A percentile compares a stretch with the other conserved stretches of the same genome.
phyloP scores from a whole-genome alignment of 179 eudicot genomes.

The Amaranthus tricolor region DNA sequence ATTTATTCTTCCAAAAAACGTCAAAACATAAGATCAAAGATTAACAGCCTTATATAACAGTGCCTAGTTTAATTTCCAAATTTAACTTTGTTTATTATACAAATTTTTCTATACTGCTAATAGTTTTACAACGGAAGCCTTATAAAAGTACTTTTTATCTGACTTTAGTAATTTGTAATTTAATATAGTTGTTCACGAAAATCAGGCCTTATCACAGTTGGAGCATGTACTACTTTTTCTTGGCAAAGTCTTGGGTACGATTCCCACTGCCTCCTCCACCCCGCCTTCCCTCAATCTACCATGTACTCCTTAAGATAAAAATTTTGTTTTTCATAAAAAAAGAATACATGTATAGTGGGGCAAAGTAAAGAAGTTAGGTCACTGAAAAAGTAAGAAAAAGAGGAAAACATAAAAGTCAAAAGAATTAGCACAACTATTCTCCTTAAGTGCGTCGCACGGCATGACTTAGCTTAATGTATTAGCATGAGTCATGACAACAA shows the following conservation, averaged over 20 bases:
- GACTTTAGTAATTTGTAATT: not conserved
- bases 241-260: too few species aligned
- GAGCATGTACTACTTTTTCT: too few species aligned
- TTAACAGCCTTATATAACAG: not conserved
- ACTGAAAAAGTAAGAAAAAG: not conserved
- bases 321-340: too few species aligned
- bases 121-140: not conserved
- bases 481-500: not conserved
- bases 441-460: not conserved
- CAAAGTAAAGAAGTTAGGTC: not conserved
- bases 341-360: not conserved
- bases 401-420: not conserved
- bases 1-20: too few species aligned
- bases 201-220: too few species aligned
- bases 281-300: too few species aligned
- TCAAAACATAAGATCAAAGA: too few species aligned
- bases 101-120: not conserved
- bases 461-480: not conserved
- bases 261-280: too few species aligned
- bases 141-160: not conserved
- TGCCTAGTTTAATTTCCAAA: not conserved
- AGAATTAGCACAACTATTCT: not conserved
- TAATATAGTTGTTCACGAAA: not conserved
- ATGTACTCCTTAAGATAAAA: too few species aligned
- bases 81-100: not conserved